Evolutionary conservation across 495 filamentous ascomycete species (phyloP), one percentile per base, ranked within the genome.

Genomic region (Xylaria curta): DNA sequence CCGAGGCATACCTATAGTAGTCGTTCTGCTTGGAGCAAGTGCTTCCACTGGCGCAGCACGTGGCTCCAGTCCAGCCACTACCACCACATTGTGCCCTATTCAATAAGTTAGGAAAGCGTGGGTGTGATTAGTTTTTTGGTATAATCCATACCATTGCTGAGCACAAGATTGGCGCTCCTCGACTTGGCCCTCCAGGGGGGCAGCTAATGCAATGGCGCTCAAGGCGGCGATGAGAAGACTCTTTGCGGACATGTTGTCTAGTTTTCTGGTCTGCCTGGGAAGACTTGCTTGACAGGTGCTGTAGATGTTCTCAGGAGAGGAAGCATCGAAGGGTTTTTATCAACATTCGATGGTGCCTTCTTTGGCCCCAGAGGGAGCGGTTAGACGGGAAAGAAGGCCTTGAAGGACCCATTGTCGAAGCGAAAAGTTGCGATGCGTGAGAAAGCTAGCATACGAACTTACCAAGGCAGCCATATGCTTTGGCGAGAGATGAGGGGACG

Each of bases 11-110:
- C 70, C 70, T 72, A 75, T 89, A 89, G 62, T 78, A 89, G 8
- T 76, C 65, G 71, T 85, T 87, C 60, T 77, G 73, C 44, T 73
- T 76, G 51, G 76, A 75, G 76, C 87, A 89, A 61, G 77, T 76
- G 56, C 80, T 84, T 65, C 82, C 80, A 2, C 82, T 73, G 0
- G 67, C 74, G 67, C 87, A 89, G 70, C 79, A 85, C 5, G 85
- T 88, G 6, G 85, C 65, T 10, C 86, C 87, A 56, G 76, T 72
- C 77, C 79, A 88, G 42, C 79, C 77, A 40, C 24, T 81, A 24
- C 87, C 87, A 67, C 87, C 86, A 66, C 87, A 89, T 70, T 89
- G 87, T 6, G 72, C 75, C 77, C 82, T 85, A 53, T 44, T 33
- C 17, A 24, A 47, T 19, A 51, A n/a, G 61, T 73, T 51, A 73